These are phyloP conservation scores for Physcomitrium patens DNA, from an alignment of 225 moss, liverwort and hornwort species.

Conservation along the genomic window DNA sequence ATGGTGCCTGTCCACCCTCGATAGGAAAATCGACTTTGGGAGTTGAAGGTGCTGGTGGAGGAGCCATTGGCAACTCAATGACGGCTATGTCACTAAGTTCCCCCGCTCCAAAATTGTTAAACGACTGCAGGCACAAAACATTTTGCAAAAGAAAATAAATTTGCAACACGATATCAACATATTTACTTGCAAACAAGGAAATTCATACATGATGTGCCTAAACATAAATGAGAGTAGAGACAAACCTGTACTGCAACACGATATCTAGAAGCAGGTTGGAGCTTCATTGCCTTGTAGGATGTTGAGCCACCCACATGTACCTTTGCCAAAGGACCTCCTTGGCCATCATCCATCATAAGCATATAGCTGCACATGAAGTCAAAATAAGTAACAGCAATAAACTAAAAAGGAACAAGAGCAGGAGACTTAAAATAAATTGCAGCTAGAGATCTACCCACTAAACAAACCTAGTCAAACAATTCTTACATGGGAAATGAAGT, in stretches of 20 bases:
- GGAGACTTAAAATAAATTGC: background rate
- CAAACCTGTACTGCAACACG: constrained; percentile 51
- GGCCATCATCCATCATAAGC: constrained; percentile 52
- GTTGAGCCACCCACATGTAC: constrained; percentile 51
- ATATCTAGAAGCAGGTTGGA: constrained; percentile 43
- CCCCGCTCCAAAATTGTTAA: constrained; percentile 47
- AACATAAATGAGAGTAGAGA: constrained; percentile 11
- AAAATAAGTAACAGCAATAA: constrained; percentile 10
- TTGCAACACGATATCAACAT: too few species aligned
- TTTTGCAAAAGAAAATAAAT: background rate
- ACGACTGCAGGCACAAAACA: constrained; percentile 33
- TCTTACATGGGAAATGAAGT: constrained; percentile 8
- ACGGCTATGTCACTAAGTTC: constrained; percentile 37
- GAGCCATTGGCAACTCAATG: constrained; percentile 42
- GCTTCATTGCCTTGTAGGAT: constrained; percentile 38
- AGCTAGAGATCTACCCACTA: background rate
- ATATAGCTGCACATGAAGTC: constrained; percentile 46
- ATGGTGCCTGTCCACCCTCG: constrained; percentile 36
- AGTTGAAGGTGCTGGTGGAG: constrained; percentile 36
- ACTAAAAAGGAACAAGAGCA: constrained; percentile 2
- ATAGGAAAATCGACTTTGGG: constrained; percentile 16
- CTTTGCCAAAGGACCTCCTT: constrained; percentile 41
- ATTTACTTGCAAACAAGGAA: constrained; percentile 5
- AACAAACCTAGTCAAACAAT: background rate
- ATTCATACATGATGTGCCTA: background rate